Evolutionary conservation across 2,329 filamentous ascomycete genomes (phyloP), one percentile per base, ranked within the genome.

Genomic region (Diplodia intermedia): DNA sequence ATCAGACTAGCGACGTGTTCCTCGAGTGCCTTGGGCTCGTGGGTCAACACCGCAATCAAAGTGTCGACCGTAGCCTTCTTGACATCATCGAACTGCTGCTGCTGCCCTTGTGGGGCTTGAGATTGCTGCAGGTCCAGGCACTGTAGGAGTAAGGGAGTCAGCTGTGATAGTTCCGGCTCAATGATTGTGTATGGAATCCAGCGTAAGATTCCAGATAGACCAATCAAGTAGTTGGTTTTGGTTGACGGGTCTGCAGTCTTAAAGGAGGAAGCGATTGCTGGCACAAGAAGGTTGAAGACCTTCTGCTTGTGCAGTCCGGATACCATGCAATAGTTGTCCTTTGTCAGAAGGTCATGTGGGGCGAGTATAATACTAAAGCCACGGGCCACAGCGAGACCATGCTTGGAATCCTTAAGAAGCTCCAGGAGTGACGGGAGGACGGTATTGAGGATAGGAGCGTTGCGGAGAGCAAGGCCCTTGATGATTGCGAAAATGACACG

Each of bases 291-390:
- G 36, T 83, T 83, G 77, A 91, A 90, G 50, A 86, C 82, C 69
- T 86, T 87, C 72, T 91, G 89, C 73, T 88, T 89, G 71, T 86
- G 85, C 2, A 91, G 80, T 3, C 88, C 81, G 3, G 88, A 86
- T 47, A 90, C 84, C 20, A 83, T 82, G 69, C 88, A 89, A 70
- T 87, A 84, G 71, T 90, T 90, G 47, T 83, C 78, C 69, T 86
- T 83, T 14, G 82, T 87, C 43, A 91, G 78, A 26, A 90, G 79
- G 70, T 89, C 86, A 71, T 90, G 87, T 2, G 86, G 83, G 31
- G 86, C 81, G 5, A 90, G 82, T 3, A 91, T 82, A 9, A 85
- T 85, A 15, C 83, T 77, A 72, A 91, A 90, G 31, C 86, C 84
- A 57, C 83, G 83, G 1, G 88, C 86, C 43, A 86, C 82, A 14